Conservation (phyloP, 129 eudicot species). For the Tagetes erecta region DNA sequence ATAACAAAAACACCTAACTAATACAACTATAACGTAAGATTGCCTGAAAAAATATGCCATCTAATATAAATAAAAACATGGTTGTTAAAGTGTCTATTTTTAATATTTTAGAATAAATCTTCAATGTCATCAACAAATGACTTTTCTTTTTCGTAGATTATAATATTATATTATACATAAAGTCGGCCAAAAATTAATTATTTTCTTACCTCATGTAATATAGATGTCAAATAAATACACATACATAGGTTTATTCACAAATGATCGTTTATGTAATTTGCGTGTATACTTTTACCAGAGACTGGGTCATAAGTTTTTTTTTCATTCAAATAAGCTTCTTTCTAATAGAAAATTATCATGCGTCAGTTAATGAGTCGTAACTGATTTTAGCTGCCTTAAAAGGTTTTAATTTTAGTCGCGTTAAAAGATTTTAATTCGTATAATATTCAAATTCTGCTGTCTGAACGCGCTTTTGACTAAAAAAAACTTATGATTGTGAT, state of each 20-base stretch:
- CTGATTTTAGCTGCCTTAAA: too few species aligned
- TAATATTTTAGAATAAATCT: not conserved
- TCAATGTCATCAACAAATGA: not conserved
- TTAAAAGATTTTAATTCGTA: not conserved
- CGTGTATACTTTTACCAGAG: too few species aligned
- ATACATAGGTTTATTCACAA: not conserved
- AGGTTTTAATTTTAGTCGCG: too few species aligned
- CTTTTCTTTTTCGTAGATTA: not conserved
- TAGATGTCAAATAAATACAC: not conserved
- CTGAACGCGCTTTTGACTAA: slow-evolving; percentile 39
- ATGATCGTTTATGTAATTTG: too few species aligned
- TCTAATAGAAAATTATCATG: too few species aligned
- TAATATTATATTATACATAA: too few species aligned
- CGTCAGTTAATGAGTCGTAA: too few species aligned
- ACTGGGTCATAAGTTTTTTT: too few species aligned
- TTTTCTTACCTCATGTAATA: not conserved
- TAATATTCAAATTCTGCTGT: not conserved
- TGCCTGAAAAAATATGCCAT: not conserved
- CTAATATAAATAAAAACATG: not conserved
- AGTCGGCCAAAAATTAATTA: not conserved
- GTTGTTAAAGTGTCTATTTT: not conserved
- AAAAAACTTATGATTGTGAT: slow-evolving; percentile 8
- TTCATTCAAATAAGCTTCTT: too few species aligned
- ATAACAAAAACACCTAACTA: too few species aligned
- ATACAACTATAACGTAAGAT: not conserved